Evolutionary conservation across 495 filamentous ascomycete genomes (phyloP), one percentile per base, ranked within the genome.

Genomic region (Trichoderma asperelloides): DNA sequence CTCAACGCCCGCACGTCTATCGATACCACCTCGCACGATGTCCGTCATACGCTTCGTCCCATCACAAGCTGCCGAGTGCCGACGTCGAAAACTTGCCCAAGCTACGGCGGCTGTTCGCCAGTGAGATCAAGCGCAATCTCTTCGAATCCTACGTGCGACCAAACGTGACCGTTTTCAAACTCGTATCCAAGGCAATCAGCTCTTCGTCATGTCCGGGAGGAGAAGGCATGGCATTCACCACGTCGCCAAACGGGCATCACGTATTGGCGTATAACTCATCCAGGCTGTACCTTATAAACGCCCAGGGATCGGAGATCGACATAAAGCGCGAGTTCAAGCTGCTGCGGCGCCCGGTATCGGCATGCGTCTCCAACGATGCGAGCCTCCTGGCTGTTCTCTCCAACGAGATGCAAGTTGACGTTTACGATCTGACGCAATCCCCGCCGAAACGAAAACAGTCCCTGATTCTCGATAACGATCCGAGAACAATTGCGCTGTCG

Each of bases 241-340:
- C 91, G 67, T 94, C 91, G 18, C 86, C 89, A 9, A 86, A 83
- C 69, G 91, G 90, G 13, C 86, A 87, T 66, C 85, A 87, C 74
- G 75, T 93, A 15, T 81, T 96, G 11, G 92, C 90, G 51, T 88
- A 92, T 69, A 93, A 89, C 73, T 94, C 91, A n/a, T 94, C 92
- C 23, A 82, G 91, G 65, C 92, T 96, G 71, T 86, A 92, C 68
- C 86, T 94, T n/a, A 72, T 95, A 43, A 86, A 92, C 73, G 80
- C 90, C 2, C 78, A 83, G 13, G 78, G 78, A 3, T 75, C 82
- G 21, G 79, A 83, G 13, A 75, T 90, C 3, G 76, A 75, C 9
- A 88, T 96, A 7, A 86, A 83, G 71, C 81, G 91, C 70, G 91
- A 95, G 73, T 81, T 97, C 65, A 90, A 93, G 77, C 90, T 93